A percentile compares a stretch with the other conserved stretches of the same genome.
Conservation (phyloP, 2,329 filamentous ascomycete species). For the Pyrenophora tritici-repentis region DNA sequence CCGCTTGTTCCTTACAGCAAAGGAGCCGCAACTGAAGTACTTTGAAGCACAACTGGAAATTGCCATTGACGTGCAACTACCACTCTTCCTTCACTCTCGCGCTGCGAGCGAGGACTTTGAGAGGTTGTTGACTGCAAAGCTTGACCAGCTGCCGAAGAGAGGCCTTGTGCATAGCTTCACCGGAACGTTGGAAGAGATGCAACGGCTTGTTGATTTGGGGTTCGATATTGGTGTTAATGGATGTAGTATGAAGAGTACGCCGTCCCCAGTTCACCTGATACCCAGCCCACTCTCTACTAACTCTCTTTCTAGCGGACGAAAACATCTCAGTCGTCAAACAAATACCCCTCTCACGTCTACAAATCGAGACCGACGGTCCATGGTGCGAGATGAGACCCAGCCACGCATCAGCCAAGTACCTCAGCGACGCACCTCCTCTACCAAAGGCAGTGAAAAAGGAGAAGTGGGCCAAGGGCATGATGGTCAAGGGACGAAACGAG, state of each 20-base stretch:
- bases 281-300: slow-evolving; percentile 4
- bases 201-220: slow-evolving; percentile 75
- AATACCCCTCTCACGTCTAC: slow-evolving; percentile 77
- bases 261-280: not conserved
- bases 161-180: slow-evolving; percentile 97
- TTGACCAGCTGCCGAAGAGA: slow-evolving; percentile 71
- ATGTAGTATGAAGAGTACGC: slow-evolving; percentile 82
- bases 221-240: slow-evolving; percentile 95
- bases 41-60: slow-evolving; percentile 84
- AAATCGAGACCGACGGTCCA: slow-evolving; percentile 96
- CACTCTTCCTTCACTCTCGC: slow-evolving; percentile 89
- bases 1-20: slow-evolving; percentile 79
- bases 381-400: slow-evolving; percentile 93
- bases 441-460: slow-evolving; percentile 94
- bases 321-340: slow-evolving; percentile 84
- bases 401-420: slow-evolving; percentile 80
- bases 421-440: slow-evolving; percentile 69
- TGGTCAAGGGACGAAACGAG: slow-evolving; percentile 96
- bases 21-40: slow-evolving; percentile 78
- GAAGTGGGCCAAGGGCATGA: slow-evolving; percentile 82
- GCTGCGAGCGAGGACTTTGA: slow-evolving; percentile 83
- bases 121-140: slow-evolving; percentile 64
- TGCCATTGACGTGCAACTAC: slow-evolving; percentile 75
- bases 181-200: slow-evolving; percentile 83
- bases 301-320: slow-evolving; percentile 50